These are phyloP conservation scores for Naumovozyma castellii DNA, from an alignment of 805 yeast species.

Conservation along the genomic window DNA sequence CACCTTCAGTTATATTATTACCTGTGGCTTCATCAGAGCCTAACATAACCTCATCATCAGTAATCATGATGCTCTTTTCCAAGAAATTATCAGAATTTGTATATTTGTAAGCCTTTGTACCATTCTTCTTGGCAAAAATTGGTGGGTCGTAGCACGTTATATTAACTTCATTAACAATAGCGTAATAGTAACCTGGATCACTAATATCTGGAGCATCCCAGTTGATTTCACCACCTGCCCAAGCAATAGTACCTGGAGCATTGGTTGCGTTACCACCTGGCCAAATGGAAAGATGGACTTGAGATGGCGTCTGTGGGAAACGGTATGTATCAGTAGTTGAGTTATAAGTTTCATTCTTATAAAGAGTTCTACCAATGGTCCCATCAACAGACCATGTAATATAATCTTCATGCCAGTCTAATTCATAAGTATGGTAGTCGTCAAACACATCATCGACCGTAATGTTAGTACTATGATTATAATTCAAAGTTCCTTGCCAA, in stretches of 20 bases:
- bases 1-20: conserved; percentile 38
- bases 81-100: conserved; percentile 38
- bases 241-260: conserved; percentile 56
- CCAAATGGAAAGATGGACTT: conserved; percentile 68
- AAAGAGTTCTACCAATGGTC: conserved; percentile 50
- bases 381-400: conserved; percentile 72
- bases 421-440: conserved; percentile 61
- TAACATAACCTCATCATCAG: conserved; percentile 52
- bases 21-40: conserved; percentile 60
- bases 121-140: conserved; percentile 35
- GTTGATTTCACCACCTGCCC: conserved; percentile 83
- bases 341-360: conserved; percentile 51
- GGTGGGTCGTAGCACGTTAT: conserved; percentile 73
- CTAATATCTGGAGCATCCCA: conserved; percentile 72
- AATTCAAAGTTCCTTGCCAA: conserved; percentile 63
- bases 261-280: conserved; percentile 56
- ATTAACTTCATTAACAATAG: conserved; percentile 48
- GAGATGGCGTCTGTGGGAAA: conserved; percentile 68
- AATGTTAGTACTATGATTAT: conserved; percentile 45
- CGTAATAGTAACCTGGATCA: conserved; percentile 74
- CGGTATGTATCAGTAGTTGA: conserved; percentile 46
- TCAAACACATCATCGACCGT: conserved; percentile 42
- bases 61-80: conserved; percentile 46
- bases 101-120: conserved; percentile 45
- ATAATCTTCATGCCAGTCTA: conserved; percentile 75